A percentile compares a stretch with the other conserved stretches of the same genome.
Conservation (phyloP, 129 eudicot species). For the Centrapalus pauciflorus region DNA sequence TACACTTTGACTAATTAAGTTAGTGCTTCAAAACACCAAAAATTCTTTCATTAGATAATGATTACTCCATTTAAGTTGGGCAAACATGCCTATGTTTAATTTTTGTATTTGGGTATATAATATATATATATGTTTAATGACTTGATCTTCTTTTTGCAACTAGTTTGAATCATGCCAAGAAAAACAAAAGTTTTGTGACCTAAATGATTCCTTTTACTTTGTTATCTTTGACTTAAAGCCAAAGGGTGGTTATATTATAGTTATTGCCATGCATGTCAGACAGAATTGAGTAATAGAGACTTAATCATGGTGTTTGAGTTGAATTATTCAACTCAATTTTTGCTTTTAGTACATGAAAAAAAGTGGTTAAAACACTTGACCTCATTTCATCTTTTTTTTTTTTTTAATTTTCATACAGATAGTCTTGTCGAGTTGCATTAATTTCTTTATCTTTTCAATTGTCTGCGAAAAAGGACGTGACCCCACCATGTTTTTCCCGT, state of each 20-base stretch:
- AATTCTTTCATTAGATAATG: slow-evolving; percentile 29
- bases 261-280: slow-evolving; percentile 42
- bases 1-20: not conserved
- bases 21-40: not conserved
- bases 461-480: slow-evolving; percentile 22
- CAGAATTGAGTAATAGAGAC: slow-evolving; percentile 38
- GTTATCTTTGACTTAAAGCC: slow-evolving; percentile 56
- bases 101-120: slow-evolving; percentile 11
- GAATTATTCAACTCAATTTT: slow-evolving; percentile 15
- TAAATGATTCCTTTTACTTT: slow-evolving; percentile 37
- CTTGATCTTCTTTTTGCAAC: slow-evolving; percentile 27
- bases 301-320: slow-evolving; percentile 30
- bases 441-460: slow-evolving; percentile 13
- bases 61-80: slow-evolving; percentile 27
- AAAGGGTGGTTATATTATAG: slow-evolving; percentile 40
- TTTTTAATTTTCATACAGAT: no score
- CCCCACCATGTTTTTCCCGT: slow-evolving; percentile 8
- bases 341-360: slow-evolving; percentile 20
- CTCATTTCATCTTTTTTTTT: not conserved
- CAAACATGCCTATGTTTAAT: slow-evolving; percentile 26
- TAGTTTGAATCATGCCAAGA: slow-evolving; percentile 36
- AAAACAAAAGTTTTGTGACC: slow-evolving; percentile 33
- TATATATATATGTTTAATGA: slow-evolving; percentile 11
- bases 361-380: slow-evolving; percentile 16
- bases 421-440: no score